Evolutionary conservation across 345 rosid species (phyloP).

Genomic region (Eutrema yunnanense): DNA sequence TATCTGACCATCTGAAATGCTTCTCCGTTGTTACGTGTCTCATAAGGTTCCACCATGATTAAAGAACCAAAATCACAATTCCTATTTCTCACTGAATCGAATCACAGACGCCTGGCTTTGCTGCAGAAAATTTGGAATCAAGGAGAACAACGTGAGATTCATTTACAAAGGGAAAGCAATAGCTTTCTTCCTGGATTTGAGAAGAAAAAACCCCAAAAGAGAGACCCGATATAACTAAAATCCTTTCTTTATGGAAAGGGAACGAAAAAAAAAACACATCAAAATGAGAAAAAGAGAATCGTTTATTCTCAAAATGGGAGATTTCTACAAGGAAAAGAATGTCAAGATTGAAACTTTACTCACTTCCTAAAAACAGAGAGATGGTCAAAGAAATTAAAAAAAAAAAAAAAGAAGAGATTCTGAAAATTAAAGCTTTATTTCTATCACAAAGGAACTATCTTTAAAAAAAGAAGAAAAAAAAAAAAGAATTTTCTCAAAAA

Average conservation of each 20-base stretch:
- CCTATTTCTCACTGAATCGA: conserved; percentile 12
- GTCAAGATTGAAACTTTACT: conserved; percentile 29
- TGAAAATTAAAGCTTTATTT: not conserved
- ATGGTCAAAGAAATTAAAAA: not conserved
- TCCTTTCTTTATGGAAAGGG: not conserved
- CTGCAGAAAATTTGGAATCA: conserved; percentile 15
- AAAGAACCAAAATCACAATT: conserved; percentile 8
- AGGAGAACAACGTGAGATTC: conserved; percentile 18
- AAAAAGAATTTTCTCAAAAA: not conserved
- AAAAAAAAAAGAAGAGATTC: not conserved
- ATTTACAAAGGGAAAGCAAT: not conserved
- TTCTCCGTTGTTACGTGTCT: conserved; percentile 36
- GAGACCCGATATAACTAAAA: conserved; percentile 32
- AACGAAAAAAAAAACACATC: not conserved
- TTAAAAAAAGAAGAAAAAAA: not conserved
- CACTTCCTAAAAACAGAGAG: conserved; percentile 17
- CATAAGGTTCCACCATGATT: conserved; percentile 50
- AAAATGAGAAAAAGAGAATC: not conserved
- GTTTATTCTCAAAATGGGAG: not conserved
- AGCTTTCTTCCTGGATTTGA: not conserved
- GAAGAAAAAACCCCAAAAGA: conserved; percentile 6
- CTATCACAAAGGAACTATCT: not conserved
- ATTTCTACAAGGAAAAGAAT: not conserved
- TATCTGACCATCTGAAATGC: conserved; percentile 57
- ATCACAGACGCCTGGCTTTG: not conserved